Conservation (phyloP, 2,329 filamentous ascomycete species). For the Paecilomyces sp. region DNA sequence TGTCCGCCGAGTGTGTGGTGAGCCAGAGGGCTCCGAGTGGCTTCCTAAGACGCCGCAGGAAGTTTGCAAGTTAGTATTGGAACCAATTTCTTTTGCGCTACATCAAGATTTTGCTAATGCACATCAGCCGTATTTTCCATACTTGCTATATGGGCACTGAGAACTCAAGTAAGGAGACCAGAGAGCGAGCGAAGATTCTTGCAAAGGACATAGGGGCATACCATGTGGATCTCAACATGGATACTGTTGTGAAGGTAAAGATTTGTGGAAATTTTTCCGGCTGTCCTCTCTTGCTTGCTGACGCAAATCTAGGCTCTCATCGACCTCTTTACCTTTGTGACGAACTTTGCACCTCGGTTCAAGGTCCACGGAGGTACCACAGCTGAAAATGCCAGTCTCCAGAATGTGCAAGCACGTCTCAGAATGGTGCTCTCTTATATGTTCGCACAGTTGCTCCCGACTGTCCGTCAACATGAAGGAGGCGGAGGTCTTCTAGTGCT, state of each 20-base stretch:
- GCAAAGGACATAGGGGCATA: conserved; percentile 58
- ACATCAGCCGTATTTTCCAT: conserved; percentile 45
- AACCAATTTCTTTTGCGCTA: background rate
- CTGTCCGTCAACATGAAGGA: conserved; percentile 49
- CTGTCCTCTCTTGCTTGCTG: background rate
- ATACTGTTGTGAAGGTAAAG: conserved; percentile 53
- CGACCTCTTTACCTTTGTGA: conserved; percentile 51
- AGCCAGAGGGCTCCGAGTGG: conserved; percentile 40
- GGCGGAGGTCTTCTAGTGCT: conserved; percentile 58
- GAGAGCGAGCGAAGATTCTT: conserved; percentile 58
- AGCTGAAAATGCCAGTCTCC: conserved; percentile 58
- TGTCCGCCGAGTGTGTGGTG: conserved; percentile 45
- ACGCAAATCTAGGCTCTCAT: conserved; percentile 31
- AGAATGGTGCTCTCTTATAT: conserved; percentile 61
- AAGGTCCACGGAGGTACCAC: conserved; percentile 57
- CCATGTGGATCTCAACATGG: conserved; percentile 68
- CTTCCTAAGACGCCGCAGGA: conserved; percentile 53
- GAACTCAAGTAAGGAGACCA: conserved; percentile 60
- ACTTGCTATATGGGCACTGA: conserved; percentile 66
- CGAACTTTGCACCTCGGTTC: conserved; percentile 55
- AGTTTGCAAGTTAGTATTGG: conserved; percentile 39
- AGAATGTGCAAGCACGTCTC: conserved; percentile 61
- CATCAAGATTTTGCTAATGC: background rate
- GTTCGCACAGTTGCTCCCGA: conserved; percentile 58
- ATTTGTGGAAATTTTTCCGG: background rate